Evolutionary conservation across 2,329 filamentous ascomycete species (phyloP), one percentile per base, ranked within the genome.

Genomic region (Botrytis medusae): DNA sequence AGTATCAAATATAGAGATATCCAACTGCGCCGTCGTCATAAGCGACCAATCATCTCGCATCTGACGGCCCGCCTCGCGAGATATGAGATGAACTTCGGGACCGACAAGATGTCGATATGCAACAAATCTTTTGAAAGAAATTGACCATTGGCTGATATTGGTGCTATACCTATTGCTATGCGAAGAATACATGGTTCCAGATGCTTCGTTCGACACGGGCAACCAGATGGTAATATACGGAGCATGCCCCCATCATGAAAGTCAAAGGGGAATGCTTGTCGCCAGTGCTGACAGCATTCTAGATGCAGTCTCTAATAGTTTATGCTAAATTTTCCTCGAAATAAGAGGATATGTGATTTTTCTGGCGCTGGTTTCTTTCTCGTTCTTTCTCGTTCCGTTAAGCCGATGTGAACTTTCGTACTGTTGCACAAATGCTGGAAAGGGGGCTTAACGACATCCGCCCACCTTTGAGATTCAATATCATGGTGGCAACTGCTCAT

Each of bases 51-150:
- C 64, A 54, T 54, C 40, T 68, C 46, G 16, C 64, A 22, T 54
- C 64, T 20, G 25, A 51, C 18, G 32, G 63, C 63, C 44, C 64
- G 46, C 46, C 22, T 22, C 34, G 20, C 25, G 16, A 40, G 64
- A 40, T n/a, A 37, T 54, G 32, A 20, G 67, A 60, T 44, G n/a
- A n/a, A 16, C 16, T 44, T 69, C 67, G 67, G 67, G 54, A 32
- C 67, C 67, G 67, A 69, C 29, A 32, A 59, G 29, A 59, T 69
- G 51, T 69, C 67, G 67, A 69, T n/a, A 10, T 69, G 67, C 67
- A 69, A 69, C 67, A 44, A 34, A 60, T 54, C 5, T 68, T 40
- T 54, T 12, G 12, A n/a, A 48, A 48, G 20, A 48, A n/a, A 64
- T 8, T 25, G 22, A 37, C 20, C n/a, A 65, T 48, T 65, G 63